Evolutionary conservation across 176 grass and related monocot genomes (phyloP).

Genomic region (Zoysia japonica): DNA sequence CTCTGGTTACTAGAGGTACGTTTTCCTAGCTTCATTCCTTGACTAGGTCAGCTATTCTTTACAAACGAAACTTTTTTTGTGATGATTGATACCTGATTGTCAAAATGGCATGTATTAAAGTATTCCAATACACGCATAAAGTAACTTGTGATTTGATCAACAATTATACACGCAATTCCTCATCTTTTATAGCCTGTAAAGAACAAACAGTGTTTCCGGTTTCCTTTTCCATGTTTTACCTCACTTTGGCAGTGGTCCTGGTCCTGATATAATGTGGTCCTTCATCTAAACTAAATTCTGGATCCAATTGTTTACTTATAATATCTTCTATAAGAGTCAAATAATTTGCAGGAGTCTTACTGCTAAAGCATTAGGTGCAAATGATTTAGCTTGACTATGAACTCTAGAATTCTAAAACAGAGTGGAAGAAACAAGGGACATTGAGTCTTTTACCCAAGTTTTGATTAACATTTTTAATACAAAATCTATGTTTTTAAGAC

Average conservation of each 20-base stretch:
- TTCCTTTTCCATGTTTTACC: neutral
- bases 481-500: neutral
- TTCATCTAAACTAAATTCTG: slow-evolving; percentile 16
- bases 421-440: slow-evolving; percentile 24
- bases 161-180: neutral
- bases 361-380: slow-evolving; percentile 11
- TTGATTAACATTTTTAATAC: slow-evolving; percentile 1
- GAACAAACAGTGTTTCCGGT: neutral
- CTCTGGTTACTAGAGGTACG: slow-evolving; percentile 21
- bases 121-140: neutral
- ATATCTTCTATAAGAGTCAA: slow-evolving; percentile 7
- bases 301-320: slow-evolving; percentile 24
- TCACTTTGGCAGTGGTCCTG: slow-evolving; percentile 49
- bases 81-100: slow-evolving; percentile 9
- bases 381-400: slow-evolving; percentile 21
- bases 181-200: slow-evolving; percentile 24
- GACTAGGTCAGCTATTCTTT: slow-evolving; percentile 26
- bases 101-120: slow-evolving; percentile 23
- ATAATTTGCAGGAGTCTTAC: slow-evolving; percentile 11
- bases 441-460: slow-evolving; percentile 1
- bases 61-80: slow-evolving; percentile 12
- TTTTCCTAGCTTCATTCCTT: slow-evolving; percentile 32
- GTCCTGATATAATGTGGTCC: slow-evolving; percentile 36
- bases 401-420: slow-evolving; percentile 4
- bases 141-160: slow-evolving; percentile 17